These are phyloP conservation scores for Didymella glomerata DNA, from an alignment of 2,329 filamentous ascomycete genomes.

Conservation along the genomic window DNA sequence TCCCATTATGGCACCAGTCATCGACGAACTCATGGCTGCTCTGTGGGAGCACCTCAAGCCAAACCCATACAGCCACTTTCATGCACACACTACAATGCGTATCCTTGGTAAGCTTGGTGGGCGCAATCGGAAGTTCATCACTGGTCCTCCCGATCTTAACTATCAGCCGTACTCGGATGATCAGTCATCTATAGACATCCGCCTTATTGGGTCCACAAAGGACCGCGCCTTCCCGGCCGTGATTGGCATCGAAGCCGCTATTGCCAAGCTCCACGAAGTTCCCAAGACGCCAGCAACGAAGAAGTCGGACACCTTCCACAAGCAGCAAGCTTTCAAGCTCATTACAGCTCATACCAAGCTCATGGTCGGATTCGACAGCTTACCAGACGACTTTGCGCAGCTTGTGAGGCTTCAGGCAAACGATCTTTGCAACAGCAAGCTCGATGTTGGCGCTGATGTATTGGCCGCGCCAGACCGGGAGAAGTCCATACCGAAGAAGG, in stretches of 20 bases:
- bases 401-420: slow-evolving; percentile 88
- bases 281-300: slow-evolving; percentile 68
- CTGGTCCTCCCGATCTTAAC: slow-evolving; percentile 81
- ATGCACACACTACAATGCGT: slow-evolving; percentile 96
- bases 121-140: slow-evolving; percentile 94
- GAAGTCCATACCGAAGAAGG: slow-evolving; percentile 85
- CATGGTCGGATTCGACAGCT: slow-evolving; percentile 82
- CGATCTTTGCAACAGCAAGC: slow-evolving; percentile 78
- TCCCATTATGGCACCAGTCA: slow-evolving; percentile 98
- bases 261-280: slow-evolving; percentile 84
- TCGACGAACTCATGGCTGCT: slow-evolving; percentile 97
- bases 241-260: slow-evolving; percentile 86
- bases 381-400: slow-evolving; percentile 88
- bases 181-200: slow-evolving; percentile 83
- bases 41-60: slow-evolving; percentile 95
- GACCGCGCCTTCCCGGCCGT: slow-evolving; percentile 88
- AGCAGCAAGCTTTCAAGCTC: slow-evolving; percentile 88
- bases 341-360: slow-evolving; percentile 90
- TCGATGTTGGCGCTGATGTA: slow-evolving; percentile 72
- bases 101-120: slow-evolving; percentile 97
- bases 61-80: slow-evolving; percentile 94
- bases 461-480: slow-evolving; percentile 80
- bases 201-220: slow-evolving; percentile 86
- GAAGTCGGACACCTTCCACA: slow-evolving; percentile 85
- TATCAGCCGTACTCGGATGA: slow-evolving; percentile 91